phyloP scores from a whole-genome alignment of 345 rosid genomes.

The Salix viminalis region DNA sequence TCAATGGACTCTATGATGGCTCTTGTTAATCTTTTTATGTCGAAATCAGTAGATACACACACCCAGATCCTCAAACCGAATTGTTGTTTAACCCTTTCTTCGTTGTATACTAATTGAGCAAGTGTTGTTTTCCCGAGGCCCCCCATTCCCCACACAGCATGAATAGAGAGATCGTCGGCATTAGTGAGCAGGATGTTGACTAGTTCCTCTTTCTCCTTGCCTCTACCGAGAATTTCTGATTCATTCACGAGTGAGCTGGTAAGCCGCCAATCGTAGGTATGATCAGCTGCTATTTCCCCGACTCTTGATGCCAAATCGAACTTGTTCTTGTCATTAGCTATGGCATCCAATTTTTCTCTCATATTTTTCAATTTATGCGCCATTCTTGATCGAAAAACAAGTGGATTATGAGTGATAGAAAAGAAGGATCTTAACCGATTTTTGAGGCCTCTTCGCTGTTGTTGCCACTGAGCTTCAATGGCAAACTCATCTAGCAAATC shows the following conservation, averaged over 20 bases:
- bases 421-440: background rate
- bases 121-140: background rate
- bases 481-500: slow-evolving; percentile 7
- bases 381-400: background rate
- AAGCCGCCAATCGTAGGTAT: background rate
- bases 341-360: slow-evolving; percentile 1
- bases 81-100: background rate
- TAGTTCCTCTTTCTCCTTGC: background rate
- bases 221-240: background rate
- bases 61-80: slow-evolving; percentile 6
- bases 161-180: background rate
- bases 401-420: background rate
- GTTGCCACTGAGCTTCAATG: background rate
- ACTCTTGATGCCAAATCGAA: background rate
- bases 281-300: background rate
- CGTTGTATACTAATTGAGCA: slow-evolving; percentile 3
- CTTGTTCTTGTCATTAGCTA: background rate
- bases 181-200: background rate
- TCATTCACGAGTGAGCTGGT: background rate
- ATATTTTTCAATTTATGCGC: background rate
- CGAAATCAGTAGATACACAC: slow-evolving; percentile 9
- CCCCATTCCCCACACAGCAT: background rate
- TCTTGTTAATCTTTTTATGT: background rate
- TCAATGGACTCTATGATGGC: slow-evolving; percentile 1
- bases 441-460: background rate